Evolutionary conservation across 106 monocot species (phyloP), one percentile per base, ranked within the genome.

Genomic region (Platanthera guangdongensis): DNA sequence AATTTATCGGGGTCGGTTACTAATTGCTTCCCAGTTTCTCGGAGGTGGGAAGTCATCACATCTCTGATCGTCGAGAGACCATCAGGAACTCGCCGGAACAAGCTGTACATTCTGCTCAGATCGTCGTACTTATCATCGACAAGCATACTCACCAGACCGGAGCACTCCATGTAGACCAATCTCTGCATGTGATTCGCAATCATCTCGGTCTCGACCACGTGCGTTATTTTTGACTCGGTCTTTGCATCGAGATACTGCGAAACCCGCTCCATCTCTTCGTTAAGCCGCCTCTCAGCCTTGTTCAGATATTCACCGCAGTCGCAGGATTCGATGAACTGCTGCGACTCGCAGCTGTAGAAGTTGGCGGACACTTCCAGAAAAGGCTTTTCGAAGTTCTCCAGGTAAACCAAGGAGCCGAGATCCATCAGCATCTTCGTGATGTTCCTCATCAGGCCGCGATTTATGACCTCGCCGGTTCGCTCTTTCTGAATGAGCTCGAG

Each of bases 101-200:
- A 82, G 72, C 32, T 84, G 81, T 96, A 96, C 88, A 96, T 90
- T 80, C 95, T 83, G 57, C 86, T 82, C 51, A 96, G 78, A 69
- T 96, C 95, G 15, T 96, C 95, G 57, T 89, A 96, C 54, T 87
- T 92, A 73, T 96, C 95, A 83, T 96, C 82, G 9, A 93, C 54
- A 49, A 96, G 86, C 95, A 96, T 96, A 55, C 83, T 93, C 30
- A 96, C 93, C 15, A 96, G 95, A 13, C 93, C 96, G 47, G 93
- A 97, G 45, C 91, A 91, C 75, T 97, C 93, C 96, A 93, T 97
- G 69, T 93, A 91, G 50, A 96, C 88, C 65, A 96, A 82, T 68
- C 93, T 88, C 57, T 96, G 93, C 95, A 97, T 93, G 83, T 97
- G 91, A 71, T 91, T 97, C 4, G 83, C 89, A 57, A 97, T 89